Conservation (phyloP, 164 flowering plant species). For the grape (Vitis vinifera) region DNA sequence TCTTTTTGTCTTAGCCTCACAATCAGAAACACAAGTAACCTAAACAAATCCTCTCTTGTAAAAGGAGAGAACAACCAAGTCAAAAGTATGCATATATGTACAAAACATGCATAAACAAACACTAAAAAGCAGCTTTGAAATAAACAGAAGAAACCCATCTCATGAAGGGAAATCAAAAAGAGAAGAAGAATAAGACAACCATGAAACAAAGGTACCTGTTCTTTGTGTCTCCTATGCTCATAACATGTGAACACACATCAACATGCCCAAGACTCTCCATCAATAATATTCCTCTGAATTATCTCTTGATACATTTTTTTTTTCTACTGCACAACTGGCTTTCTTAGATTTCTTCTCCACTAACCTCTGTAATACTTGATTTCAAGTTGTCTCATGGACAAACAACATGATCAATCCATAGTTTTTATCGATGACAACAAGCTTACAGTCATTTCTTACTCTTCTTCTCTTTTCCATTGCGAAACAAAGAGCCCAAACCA, state of each 20-base stretch:
- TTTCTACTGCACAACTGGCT: too few relatives aligned
- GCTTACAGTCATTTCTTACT: slow-evolving; percentile 23
- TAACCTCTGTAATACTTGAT: background rate
- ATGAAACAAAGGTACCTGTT: slow-evolving; percentile 15
- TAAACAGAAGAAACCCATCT: background rate
- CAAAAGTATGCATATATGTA: background rate
- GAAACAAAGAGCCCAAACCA: slow-evolving; percentile 40
- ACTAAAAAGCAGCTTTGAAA: background rate
- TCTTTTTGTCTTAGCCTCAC: slow-evolving; percentile 4
- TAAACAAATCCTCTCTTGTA: background rate
- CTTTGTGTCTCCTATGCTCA: slow-evolving; percentile 16
- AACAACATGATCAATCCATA: too few relatives aligned
- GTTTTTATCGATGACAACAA: background rate
- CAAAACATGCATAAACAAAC: background rate
- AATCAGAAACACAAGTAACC: background rate
- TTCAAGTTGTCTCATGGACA: background rate
- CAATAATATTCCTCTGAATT: too few relatives aligned
- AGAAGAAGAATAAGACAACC: slow-evolving; percentile 12
- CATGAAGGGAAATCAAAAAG: background rate
- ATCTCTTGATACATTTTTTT: too few relatives aligned
- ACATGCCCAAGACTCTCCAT: background rate
- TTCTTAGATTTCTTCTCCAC: too few relatives aligned
- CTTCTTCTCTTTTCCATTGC: slow-evolving; percentile 33
- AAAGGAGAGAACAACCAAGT: slow-evolving; percentile 1
- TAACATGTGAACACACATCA: background rate